These are phyloP conservation scores for Cucumis sativus DNA, from an alignment of 306 rosid genomes.

Conservation along the genomic window DNA sequence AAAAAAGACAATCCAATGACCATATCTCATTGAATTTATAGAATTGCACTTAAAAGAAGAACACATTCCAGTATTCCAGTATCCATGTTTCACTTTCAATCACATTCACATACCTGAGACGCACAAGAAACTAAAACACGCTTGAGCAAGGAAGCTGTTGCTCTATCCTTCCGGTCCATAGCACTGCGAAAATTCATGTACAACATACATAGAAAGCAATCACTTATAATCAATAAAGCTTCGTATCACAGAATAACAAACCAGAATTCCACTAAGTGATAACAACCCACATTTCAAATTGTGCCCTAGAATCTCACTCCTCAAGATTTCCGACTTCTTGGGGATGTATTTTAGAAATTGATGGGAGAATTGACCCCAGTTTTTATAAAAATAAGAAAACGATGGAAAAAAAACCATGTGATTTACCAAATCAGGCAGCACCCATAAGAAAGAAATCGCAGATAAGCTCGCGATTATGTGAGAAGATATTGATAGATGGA, in stretches of 20 bases:
- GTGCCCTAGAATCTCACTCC: not conserved
- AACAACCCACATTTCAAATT: not conserved
- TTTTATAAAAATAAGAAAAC: not conserved
- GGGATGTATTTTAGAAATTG: not conserved
- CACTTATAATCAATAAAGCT: not conserved
- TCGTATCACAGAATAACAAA: not conserved
- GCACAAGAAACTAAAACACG: conserved; percentile 67
- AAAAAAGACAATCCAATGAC: not conserved
- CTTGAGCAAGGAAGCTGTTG: conserved; percentile 45
- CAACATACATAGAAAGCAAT: not conserved
- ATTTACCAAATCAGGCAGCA: not conserved
- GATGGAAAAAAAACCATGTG: not conserved
- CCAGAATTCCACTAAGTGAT: not conserved
- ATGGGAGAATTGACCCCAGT: not conserved
- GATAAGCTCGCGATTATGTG: not conserved
- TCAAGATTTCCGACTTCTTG: not conserved
- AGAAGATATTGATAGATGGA: not conserved
- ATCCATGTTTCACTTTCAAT: not conserved
- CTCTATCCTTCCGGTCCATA: conserved; percentile 73
- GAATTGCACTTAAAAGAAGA: not conserved
- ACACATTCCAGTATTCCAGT: not conserved
- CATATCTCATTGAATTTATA: not conserved
- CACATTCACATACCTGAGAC: conserved; percentile 51
- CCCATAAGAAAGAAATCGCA: not conserved
- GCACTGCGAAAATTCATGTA: conserved; percentile 3